Base-by-base conservation (phyloP, 306 rosid species). In the Pterocarpus santalinus region DNA sequence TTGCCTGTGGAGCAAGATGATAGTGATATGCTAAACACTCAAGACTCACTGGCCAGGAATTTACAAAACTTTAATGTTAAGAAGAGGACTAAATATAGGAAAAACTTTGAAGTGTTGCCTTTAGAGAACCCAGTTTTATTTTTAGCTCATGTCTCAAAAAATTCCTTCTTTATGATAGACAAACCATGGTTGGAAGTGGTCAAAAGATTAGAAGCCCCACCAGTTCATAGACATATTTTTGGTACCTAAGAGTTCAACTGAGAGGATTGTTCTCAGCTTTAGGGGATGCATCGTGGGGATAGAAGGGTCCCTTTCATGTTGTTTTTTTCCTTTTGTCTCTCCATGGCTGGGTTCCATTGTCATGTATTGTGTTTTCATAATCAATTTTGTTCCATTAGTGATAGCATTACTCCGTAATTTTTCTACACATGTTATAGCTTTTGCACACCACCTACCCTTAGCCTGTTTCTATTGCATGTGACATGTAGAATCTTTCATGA, bases 161-260 rank as follows among this genome's bases (percentile, higher is more conserved):
- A 75, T 81, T 85, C 91, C 6, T 69, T 92, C 43, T 92, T 96
- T 86, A 82, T 91, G 77, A 75, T 96, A 73, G 97, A 96, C 84
- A 96, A 90, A 87, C 97, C 97, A 4, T 96, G 99, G 99, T 77
- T 88, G 76, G 94, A 92, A 83, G 99, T 96, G 71, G 92, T 89
- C 64, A 92, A 83, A 77, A 88, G 86, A 75, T 87, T 96, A 46
- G 96, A 92, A 73, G 83, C 93, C 49, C 76, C 80, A 81, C 99
- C 99, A 8, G 91, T 96, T 64, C 97, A 96, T 94, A 92, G 88
- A 90, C 98, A 96, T 87, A 84, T 91, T 65, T 96, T 67, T 64
- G 99, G 99, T 77, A 78, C 98, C 43, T 96, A 82, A 67, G 66
- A 74, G 33, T 52, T 52, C 33, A 11, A 73, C 57, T 32, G 30